phyloP scores from a whole-genome alignment of 108 stramenopile species.

The Skeletonema marinoi region DNA sequence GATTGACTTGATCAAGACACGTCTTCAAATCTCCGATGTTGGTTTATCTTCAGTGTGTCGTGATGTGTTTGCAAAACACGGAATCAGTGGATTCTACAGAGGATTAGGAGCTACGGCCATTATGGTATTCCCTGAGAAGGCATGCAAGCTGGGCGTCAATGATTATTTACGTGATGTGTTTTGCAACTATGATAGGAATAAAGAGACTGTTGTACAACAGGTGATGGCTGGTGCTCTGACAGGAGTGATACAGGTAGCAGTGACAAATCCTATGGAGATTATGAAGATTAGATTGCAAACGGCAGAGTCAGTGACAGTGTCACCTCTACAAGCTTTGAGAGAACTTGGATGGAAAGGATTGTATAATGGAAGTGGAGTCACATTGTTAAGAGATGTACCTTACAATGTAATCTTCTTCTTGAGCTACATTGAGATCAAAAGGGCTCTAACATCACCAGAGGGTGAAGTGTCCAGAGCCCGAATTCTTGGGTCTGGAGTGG shows the following conservation, averaged over 20 bases:
- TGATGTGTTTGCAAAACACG: conserved; percentile 27
- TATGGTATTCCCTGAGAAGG: conserved; percentile 75
- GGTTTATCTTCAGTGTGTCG: conserved; percentile 17
- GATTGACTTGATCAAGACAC: conserved; percentile 55
- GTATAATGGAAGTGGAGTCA: conserved; percentile 62
- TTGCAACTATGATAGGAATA: conserved; percentile 12
- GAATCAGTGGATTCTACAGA: conserved; percentile 50
- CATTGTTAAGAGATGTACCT: conserved; percentile 58
- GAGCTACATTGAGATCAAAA: conserved; percentile 53
- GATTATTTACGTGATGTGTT: conserved; percentile 44
- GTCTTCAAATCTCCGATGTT: conserved; percentile 33
- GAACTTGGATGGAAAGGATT: conserved; percentile 57
- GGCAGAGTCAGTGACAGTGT: background rate
- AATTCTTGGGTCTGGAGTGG: conserved; percentile 50
- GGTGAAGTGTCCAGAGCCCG: conserved; percentile 12
- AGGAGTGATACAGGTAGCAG: conserved; percentile 67
- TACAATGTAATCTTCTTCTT: conserved; percentile 68
- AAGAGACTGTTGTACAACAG: conserved; percentile 31
- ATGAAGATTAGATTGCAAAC: conserved; percentile 73
- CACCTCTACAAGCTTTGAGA: conserved; percentile 35
- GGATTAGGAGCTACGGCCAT: conserved; percentile 51
- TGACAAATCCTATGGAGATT: conserved; percentile 79
- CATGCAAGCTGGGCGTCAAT: conserved; percentile 63
- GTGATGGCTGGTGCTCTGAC: conserved; percentile 59
- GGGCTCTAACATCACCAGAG: conserved; percentile 9